Base-by-base conservation (phyloP, 768 basidiomycete species). In the Phaeolepiota aurea region DNA sequence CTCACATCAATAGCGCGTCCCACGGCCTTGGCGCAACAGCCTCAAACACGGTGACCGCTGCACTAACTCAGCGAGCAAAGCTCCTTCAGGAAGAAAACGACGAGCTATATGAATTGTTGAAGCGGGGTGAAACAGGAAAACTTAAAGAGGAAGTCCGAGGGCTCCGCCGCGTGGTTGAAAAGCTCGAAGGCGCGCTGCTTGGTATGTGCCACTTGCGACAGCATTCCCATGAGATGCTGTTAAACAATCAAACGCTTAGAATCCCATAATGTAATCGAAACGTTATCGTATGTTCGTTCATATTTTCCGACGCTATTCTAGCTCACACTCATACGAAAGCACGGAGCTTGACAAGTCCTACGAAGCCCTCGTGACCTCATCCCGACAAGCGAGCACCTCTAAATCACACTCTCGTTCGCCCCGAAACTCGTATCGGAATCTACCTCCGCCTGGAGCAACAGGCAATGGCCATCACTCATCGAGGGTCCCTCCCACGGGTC, bases 71-170 rank as follows among this genome's bases (percentile, higher is more conserved):
- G 52, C 71, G 85, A 35, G 73, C 76, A 19, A 76, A 76, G 36
- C 58, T 80, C 13, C 64, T 91, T 7, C 88, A 91, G 55, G 82
- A 88, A 42, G 88, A 91, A 58, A 91, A 91, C 44, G 87, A 91
- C 48, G 88, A 91, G 47, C 58, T 91, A 13, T 91, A 90, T 55
- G 74, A 79, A 37, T 62, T 90, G 7, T 61, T 91, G 41, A 82
- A 77, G 56, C 66, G 66, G 18, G 76, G 82, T 30, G 87, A 91
- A 59, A 83, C 84, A 0, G 87, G 87, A 3, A 79, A 74, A 54
- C 55, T 91, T 46, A 87, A 87, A 55, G 88, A 89, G 53, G 85
- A 91, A 55, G 83, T 83, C 9, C 74, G 76, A 36, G 76, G 76
- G 4, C 65, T 91, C 41, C 69, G 78, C 22, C 68, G 76, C 48